These are phyloP conservation scores for Sclerotinia nivalis DNA, from an alignment of 2,329 filamentous ascomycete genomes.

Conservation along the genomic window DNA sequence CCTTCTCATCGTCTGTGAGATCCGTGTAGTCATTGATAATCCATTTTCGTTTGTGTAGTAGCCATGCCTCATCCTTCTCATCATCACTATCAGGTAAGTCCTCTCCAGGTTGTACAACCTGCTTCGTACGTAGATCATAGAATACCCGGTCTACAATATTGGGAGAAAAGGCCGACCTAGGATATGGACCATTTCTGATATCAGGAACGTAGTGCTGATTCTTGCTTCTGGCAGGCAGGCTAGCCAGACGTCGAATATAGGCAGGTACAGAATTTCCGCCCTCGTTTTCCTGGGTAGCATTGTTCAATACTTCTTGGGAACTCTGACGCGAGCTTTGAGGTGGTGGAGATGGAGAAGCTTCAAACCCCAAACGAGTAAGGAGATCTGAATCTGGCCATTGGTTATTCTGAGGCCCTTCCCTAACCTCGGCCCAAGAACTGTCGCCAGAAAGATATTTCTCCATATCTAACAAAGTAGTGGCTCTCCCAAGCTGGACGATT, in stretches of 20 bases:
- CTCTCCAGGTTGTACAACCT: constrained; percentile 35
- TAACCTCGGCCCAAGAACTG: constrained; percentile 48
- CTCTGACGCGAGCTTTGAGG: constrained; percentile 33
- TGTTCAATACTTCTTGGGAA: constrained; percentile 36
- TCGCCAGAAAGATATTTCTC: constrained; percentile 50
- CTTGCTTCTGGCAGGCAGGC: background rate
- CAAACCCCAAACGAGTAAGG: constrained; percentile 24
- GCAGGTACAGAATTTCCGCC: background rate
- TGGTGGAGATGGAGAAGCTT: constrained; percentile 35
- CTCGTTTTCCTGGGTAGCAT: constrained; percentile 27
- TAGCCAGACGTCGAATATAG: background rate
- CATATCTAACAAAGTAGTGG: constrained; percentile 49
- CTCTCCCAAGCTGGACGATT: constrained; percentile 48
- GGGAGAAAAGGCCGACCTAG: constrained; percentile 27
- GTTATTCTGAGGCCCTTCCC: constrained; percentile 46
- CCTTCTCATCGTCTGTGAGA: constrained; percentile 38
- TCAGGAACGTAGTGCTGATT: constrained; percentile 16
- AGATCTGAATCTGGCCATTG: constrained; percentile 27
- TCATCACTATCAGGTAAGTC: constrained; percentile 37
- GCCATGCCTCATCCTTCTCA: constrained; percentile 40
- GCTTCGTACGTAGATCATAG: constrained; percentile 37
- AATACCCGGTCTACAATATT: constrained; percentile 31
- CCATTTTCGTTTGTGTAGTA: constrained; percentile 37
- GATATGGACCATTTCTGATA: background rate
- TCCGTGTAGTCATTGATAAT: constrained; percentile 38